A percentile compares a stretch with the other conserved stretches of the same genome.
These are phyloP conservation scores for Suillus variegatus DNA, from an alignment of 768 basidiomycete genomes.

Conservation along the genomic window DNA sequence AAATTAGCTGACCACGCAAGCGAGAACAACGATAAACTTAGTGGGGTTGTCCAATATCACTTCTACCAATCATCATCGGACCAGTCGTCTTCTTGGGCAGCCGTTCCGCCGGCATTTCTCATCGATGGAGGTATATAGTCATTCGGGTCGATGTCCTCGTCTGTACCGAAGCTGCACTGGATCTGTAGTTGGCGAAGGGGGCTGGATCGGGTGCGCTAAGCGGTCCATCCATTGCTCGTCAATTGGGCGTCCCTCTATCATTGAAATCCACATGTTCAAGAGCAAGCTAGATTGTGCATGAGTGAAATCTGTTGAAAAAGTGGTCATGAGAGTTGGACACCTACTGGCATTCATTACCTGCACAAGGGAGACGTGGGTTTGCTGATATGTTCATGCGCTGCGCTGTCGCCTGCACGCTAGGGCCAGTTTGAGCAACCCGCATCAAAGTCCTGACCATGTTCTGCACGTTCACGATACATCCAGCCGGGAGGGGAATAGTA, in stretches of 20 bases:
- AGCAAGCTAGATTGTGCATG: conserved; percentile 33
- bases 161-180: neutral
- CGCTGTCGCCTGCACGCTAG: conserved; percentile 33
- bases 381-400: conserved; percentile 33
- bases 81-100: conserved; percentile 19
- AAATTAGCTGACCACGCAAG: neutral
- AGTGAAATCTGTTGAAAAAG: neutral
- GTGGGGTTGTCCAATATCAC: neutral
- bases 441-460: conserved; percentile 42
- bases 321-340: conserved; percentile 15
- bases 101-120: conserved; percentile 14
- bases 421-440: conserved; percentile 27
- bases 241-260: conserved; percentile 46
- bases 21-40: neutral
- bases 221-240: conserved; percentile 43
- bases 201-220: conserved; percentile 11
- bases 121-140: conserved; percentile 19
- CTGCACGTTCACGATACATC: conserved; percentile 44
- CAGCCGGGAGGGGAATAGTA: conserved; percentile 16
- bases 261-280: conserved; percentile 46
- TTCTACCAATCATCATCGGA: conserved; percentile 32
- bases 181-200: conserved; percentile 17
- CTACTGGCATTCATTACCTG: conserved; percentile 55
- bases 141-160: conserved; percentile 13
- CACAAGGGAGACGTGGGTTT: conserved; percentile 42